Percentiles rank a stretch among this genome's conserved stretches.
These are phyloP conservation scores for Xerocomus spinulosus DNA, from an alignment of 768 basidiomycete species.

Conservation along the genomic window DNA sequence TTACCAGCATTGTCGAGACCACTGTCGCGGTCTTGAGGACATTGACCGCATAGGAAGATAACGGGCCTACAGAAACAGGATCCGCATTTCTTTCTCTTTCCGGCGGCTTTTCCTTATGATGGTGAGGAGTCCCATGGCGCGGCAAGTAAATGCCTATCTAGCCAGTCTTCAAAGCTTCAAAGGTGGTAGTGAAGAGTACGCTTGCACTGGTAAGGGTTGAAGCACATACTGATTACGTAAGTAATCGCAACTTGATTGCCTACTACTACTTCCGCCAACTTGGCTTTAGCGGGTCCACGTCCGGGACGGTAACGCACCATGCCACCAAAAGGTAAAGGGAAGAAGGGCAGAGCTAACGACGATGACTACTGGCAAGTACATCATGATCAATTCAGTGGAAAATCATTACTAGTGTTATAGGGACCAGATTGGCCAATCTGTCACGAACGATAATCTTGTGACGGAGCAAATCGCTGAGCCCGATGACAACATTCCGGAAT, in stretches of 20 bases:
- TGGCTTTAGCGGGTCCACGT: no score
- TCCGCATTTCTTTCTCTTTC: slow-evolving; percentile 95
- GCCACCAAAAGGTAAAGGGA: slow-evolving; percentile 73
- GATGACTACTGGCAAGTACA: slow-evolving; percentile 70
- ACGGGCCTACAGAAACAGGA: slow-evolving; percentile 77
- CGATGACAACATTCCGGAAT: slow-evolving; percentile 37
- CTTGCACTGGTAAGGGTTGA: no score
- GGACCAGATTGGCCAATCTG: slow-evolving; percentile 61
- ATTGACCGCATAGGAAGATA: slow-evolving; percentile 3
- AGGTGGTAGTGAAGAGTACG: no score
- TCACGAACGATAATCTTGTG: slow-evolving; percentile 38
- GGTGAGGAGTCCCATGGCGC: slow-evolving; percentile 84
- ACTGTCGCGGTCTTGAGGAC: slow-evolving; percentile 40
- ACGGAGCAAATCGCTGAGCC: slow-evolving; percentile 31
- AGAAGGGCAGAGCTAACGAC: slow-evolving; percentile 78
- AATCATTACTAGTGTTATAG: slow-evolving; percentile 34
- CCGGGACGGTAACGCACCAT: slow-evolving; percentile 11
- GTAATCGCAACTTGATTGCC: not conserved
- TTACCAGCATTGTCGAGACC: slow-evolving; percentile 99
- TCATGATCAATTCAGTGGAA: slow-evolving; percentile 8
- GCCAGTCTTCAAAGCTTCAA: no score
- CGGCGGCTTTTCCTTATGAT: slow-evolving; percentile 94
- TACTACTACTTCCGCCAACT: no score
- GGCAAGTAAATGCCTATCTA: not conserved
- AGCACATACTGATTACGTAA: no score